Base-by-base conservation (phyloP, 2,329 filamentous ascomycete genomes). In the Phaeomoniella chlamydospora region DNA sequence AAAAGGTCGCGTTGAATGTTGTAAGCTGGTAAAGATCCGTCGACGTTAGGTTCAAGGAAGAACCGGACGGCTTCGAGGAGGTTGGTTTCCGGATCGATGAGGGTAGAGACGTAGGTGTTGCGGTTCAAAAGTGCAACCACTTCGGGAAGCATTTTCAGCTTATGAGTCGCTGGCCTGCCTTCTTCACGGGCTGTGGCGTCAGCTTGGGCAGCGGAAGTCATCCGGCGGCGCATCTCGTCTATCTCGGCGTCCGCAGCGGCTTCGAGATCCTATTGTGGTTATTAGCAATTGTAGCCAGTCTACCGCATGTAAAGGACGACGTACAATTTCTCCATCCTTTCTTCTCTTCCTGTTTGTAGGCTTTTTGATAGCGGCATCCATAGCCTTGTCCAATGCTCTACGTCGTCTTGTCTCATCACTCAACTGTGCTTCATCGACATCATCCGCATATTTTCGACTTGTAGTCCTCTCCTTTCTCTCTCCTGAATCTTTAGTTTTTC, bases 1-100 rank as follows among this genome's bases (percentile, higher is more conserved):
- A 98, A 90, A 31, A 98, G 74, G 54, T 96, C 87, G 42, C 87
- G 84, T 62, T 98, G 90, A 46, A 98, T 96, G 54, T 90, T 90
- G 63, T 94, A 98, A 18, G 90, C 88, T 0, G 90, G 90, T 34
- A 98, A 70, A 41, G 84, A 88, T 39, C 88, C 90, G 53, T 96
- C 88, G 49, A 88, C 86, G 32, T 96, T 71, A 1, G 90, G 90
- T 55, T 98, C 90, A 15, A 98, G 72, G 69, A 96, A 96, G 70
- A 93, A 96, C 53, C 88, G 86, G 51, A 98, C 85, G 11, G 87
- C 83, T 58, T 93, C 85, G 29, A 98, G 66, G 43, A 98, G 80
- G 62, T 96, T 94, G 52, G 81, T 92, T 52, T 98, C 90, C 0
- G 88, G 88, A 46, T 94, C 88, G 29, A 94, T 76, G 34, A 96